Evolutionary conservation across 371 early-diverging fungal species (phyloP).

Genomic region (Basidiobolus meristosporus): DNA sequence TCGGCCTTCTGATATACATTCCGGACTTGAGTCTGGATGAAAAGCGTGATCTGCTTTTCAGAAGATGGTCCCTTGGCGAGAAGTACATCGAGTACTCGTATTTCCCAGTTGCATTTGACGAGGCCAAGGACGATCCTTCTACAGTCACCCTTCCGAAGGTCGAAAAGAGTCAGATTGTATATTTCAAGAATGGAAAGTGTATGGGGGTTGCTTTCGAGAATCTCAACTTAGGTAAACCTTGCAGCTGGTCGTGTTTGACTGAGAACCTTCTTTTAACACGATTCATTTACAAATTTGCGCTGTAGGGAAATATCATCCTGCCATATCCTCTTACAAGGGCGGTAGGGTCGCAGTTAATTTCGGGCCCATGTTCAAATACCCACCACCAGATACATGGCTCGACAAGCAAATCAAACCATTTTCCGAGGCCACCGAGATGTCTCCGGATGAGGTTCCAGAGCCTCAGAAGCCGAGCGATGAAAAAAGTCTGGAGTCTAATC

Average conservation of each 20-base stretch:
- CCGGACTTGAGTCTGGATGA: constrained; percentile 19
- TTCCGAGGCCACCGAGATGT: too few relatives aligned
- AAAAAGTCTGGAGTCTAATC: too few relatives aligned
- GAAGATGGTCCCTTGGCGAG: constrained; percentile 7
- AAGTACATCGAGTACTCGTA: constrained; percentile 9
- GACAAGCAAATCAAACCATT: not conserved
- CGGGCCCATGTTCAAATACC: constrained; percentile 30
- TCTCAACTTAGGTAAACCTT: constrained; percentile 22
- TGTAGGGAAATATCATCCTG: constrained; percentile 46
- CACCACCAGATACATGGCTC: constrained; percentile 13
- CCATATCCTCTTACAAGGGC: constrained; percentile 33
- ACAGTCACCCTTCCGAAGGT: constrained; percentile 7
- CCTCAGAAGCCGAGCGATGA: too few relatives aligned
- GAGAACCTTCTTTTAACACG: not conserved
- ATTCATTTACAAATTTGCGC: not conserved
- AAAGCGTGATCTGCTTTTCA: constrained; percentile 10
- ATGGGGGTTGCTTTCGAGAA: constrained; percentile 38
- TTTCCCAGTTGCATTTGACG: constrained; percentile 5
- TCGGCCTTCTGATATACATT: constrained; percentile 32
- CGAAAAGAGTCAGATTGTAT: constrained; percentile 22
- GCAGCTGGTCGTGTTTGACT: not conserved
- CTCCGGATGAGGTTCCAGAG: too few relatives aligned
- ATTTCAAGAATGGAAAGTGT: constrained; percentile 33
- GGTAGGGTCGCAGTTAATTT: constrained; percentile 33
- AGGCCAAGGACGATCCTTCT: constrained; percentile 6